Evolutionary conservation across 2,329 filamentous ascomycete genomes (phyloP), one percentile per base, ranked within the genome.

Genomic region (Alternaria brassicae): DNA sequence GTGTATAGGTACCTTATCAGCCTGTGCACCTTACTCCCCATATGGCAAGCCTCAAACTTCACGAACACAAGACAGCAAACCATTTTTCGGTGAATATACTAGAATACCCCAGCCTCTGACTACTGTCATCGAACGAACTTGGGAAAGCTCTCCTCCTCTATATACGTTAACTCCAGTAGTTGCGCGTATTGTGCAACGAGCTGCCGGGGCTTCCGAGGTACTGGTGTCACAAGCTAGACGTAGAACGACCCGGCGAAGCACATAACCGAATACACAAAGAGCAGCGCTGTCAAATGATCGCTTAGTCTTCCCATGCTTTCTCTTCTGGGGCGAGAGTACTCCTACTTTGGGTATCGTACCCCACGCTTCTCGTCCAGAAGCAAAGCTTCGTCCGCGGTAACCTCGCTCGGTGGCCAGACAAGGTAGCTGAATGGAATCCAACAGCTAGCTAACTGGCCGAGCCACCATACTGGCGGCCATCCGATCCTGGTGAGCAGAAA

Each of bases 401-500:
- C 27, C 23, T 44, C 37, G 6, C n/a, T 34, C 7, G 39, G 39
- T 19, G 50, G 50, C 50, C 37, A 53, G 12, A 44, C 21, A 10
- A 34, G 7, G 32, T 53, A 53, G 17, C 28, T 27, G 2, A 53
- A 6, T 3, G 50, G 50, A 36, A 53, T 44, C 25, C 39, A 32
- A 25, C 50, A 44, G 39, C 50, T 53, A 7, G 30, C 27, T 12
- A 53, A 6, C 34, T 53, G 50, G 5, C 28, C 50, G 6, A 53
- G 19, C 50, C 50, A 42, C 50, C 50, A 53, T 15, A 44, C 50
- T 7, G 50, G 50, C 17, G 39, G 50, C 50, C 50, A 53, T 6
- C 50, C 50, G 15, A 53, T 27, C 23, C 49, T 53, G 9, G 50
- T 53, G 13, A 39, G 34, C 21, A 50, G 36, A 27, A 39, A 50